Percentiles rank a stretch among this genome's conserved stretches.
Evolutionary conservation across 164 flowering plant genomes (phyloP).

Genomic region (Malania oleifera): DNA sequence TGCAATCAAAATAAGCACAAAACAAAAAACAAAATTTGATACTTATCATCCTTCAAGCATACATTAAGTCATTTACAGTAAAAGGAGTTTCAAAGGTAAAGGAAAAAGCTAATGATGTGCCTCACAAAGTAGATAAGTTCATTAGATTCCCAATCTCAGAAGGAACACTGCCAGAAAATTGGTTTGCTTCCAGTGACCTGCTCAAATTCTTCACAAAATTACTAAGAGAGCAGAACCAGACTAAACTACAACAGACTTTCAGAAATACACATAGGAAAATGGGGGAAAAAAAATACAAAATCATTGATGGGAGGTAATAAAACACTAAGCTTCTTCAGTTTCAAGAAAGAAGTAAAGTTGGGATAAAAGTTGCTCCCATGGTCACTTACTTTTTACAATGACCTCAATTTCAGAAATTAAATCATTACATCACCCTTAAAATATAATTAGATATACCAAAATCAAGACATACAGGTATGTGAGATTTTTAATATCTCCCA

Average conservation of each 20-base stretch:
- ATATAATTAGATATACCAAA: background rate
- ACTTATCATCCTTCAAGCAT: too few species aligned
- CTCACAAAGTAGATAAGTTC: constrained; percentile 33
- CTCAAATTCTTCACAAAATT: background rate
- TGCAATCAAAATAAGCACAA: constrained; percentile 11
- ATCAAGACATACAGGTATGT: constrained; percentile 28
- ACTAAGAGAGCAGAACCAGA: background rate
- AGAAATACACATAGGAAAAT: background rate
- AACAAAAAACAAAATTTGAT: too few species aligned
- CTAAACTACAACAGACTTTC: background rate
- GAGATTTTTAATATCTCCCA: constrained; percentile 52
- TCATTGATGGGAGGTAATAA: too few species aligned
- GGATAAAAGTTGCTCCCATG: too few species aligned
- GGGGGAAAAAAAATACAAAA: background rate
- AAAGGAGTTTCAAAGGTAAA: background rate
- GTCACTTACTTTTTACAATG: background rate
- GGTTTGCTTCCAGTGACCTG: constrained; percentile 42
- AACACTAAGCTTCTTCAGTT: too few species aligned
- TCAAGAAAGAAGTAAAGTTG: too few species aligned
- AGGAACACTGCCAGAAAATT: constrained; percentile 38
- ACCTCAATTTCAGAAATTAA: background rate
- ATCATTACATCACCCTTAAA: background rate
- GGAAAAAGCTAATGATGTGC: background rate
- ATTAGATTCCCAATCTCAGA: constrained; percentile 31
- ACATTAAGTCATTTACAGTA: background rate